Evolutionary conservation across 176 grass and related monocot genomes (phyloP), one percentile per base, ranked within the genome.

Genomic region (Carex littledalei): DNA sequence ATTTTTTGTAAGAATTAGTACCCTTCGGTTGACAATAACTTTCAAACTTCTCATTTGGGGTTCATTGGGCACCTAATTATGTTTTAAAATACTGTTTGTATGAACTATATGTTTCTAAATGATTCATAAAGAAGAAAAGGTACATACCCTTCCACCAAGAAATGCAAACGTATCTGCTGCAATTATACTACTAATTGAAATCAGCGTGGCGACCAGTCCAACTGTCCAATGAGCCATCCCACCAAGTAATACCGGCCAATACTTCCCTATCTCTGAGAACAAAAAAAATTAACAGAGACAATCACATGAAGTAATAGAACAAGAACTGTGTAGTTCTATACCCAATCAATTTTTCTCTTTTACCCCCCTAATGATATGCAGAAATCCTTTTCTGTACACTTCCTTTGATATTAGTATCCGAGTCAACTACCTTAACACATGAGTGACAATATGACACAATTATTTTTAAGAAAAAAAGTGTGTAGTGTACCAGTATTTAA

Each of bases 101-200:
- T 45, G 43, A 45, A 45, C 43, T 45, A 45, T 45, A 45, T 45
- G 43, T 45, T 45, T 45, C 43, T 45, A 11, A 50, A 50, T 50
- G 47, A 50, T 50, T 50, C 11, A 50, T 31, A 67, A 88, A 80
- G 31, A 5, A 78, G 12, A 54, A 80, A 54, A 76, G 85, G 73
- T 84, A 61, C 9, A 49, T 92, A 99, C 96, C 93, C 90, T 90
- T 89, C 96, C 96, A 79, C 96, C 94, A 81, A 94, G 80, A 80
- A 99, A 99, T 74, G 93, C 96, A 84, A 91, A 94, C 84, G 91
- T 94, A 87, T 99, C 96, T 17, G 96, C 96, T 61, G 96, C 93
- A 79, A 99, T 99, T 60, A 99, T 94, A 87, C 91, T 95, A 81
- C 90, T 99, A 70, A 99, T 92, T 87, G 93, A 95, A 80, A 99